Conservation (phyloP, 176 grass and related monocot species). For the Themeda triandra region DNA sequence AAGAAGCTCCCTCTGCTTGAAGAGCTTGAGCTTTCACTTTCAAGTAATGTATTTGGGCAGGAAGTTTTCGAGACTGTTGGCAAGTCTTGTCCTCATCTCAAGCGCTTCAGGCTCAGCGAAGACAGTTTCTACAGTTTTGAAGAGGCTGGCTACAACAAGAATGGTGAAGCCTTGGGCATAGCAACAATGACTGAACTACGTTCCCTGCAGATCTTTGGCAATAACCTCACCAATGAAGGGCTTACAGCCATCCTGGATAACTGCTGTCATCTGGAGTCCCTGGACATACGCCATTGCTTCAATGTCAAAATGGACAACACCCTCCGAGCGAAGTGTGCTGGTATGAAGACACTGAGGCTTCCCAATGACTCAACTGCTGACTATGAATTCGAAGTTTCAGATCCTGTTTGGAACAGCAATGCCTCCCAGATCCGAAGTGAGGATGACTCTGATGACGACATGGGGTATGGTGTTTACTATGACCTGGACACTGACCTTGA, state of each 20-base stretch:
- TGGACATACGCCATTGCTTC: slow-evolving; percentile 2
- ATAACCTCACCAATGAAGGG: not conserved
- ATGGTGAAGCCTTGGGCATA: not conserved
- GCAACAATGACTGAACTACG: not conserved
- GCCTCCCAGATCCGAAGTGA: not conserved
- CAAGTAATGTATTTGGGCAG: not conserved
- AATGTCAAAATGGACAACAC: not conserved
- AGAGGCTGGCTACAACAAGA: not conserved
- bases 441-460: not conserved
- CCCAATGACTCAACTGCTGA: not conserved
- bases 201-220: not conserved
- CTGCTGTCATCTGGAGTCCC: not conserved
- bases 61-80: not conserved
- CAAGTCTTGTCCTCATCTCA: not conserved
- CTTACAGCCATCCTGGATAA: not conserved
- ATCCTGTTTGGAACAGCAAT: not conserved
- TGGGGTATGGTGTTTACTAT: not conserved
- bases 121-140: not conserved
- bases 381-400: not conserved
- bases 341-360: not conserved
- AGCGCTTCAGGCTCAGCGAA: not conserved
- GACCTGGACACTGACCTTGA: not conserved
- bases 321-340: not conserved
- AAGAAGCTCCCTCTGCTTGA: not conserved
- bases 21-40: not conserved